Conservation (phyloP, 805 yeast genomes). For the Candida saitoana region DNA sequence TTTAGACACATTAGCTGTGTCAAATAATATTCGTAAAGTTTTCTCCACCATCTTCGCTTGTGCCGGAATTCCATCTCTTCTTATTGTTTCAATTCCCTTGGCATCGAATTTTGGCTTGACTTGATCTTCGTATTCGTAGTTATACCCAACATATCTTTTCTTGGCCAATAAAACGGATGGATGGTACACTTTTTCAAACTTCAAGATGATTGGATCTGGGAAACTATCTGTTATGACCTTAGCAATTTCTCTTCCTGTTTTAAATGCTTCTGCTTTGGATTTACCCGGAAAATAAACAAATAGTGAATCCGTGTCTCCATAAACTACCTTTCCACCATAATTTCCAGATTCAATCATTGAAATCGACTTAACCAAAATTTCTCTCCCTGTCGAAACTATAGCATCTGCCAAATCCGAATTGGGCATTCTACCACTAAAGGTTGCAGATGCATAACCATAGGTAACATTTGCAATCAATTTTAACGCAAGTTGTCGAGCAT, state of each 20-base stretch:
- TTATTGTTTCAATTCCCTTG: constrained; percentile 90
- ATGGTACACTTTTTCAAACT: constrained; percentile 89
- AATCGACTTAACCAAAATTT: constrained; percentile 70
- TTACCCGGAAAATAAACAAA: constrained; percentile 89
- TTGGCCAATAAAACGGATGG: constrained; percentile 78
- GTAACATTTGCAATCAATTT: constrained; percentile 93
- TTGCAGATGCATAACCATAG: constrained; percentile 92
- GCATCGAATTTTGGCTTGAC: constrained; percentile 76
- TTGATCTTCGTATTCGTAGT: constrained; percentile 60
- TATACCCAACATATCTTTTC: constrained; percentile 87
- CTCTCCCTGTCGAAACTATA: constrained; percentile 87
- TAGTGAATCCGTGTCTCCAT: constrained; percentile 94
- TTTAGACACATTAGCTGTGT: constrained; percentile 61
- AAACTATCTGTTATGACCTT: constrained; percentile 54
- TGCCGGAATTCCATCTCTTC: constrained; percentile 94
- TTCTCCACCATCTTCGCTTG: constrained; percentile 79
- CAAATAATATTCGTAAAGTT: constrained; percentile 64
- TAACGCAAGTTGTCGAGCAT: constrained; percentile 79
- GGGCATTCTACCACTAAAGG: constrained; percentile 96
- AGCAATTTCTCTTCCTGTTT: constrained; percentile 69
- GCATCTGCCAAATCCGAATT: constrained; percentile 93
- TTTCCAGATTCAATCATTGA: constrained; percentile 55
- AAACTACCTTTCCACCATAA: constrained; percentile 91
- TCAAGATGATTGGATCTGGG: constrained; percentile 78
- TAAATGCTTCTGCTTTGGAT: constrained; percentile 71